Base-by-base conservation (phyloP, 2,329 filamentous ascomycete genomes). In the Fusarium fracticaudum region DNA sequence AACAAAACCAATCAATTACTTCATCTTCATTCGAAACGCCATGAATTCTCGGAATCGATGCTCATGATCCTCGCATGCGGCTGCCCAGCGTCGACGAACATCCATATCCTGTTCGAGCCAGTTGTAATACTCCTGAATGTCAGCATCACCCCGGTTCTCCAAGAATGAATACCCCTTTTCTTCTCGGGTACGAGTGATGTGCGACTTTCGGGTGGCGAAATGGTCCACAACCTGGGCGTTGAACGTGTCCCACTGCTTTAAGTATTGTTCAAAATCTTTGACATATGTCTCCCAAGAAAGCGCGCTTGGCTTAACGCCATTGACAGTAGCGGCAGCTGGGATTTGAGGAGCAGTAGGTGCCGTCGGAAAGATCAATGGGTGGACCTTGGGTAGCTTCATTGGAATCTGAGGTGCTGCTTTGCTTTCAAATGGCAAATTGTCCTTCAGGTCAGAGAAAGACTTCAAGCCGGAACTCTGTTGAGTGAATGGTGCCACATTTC, bases 51-150 rank as follows among this genome's bases (percentile, higher is more conserved):
- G 84, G 64, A 94, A 83, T 15, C 87, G 87, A 64, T 85, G 80
- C 65, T 89, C 86, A 77, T 95, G 92, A 68, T 86, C 86, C 48
- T 89, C 87, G 69, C 88, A 89, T 13, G 89, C 89, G 14, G 86
- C 80, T 37, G 83, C 82, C 91, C 92, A 94, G 64, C 87, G 86
- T 76, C 85, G 85, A 64, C 91, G 85, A 10, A 93, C 88, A 54
- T 85, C 84, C 72, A 90, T 87, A 78, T 95, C 93, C 80, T 93
- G 89, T 73, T 88, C 87, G 63, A 92, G 82, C 79, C 88, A 89
- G 43, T 83, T 83, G 66, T 90, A 80, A 79, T 94, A 94, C 63
- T 88, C 86, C 22, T 84, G 79, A 31, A 91, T 85, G 0, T 88
- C 90, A 3, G 75, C 72, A 44, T 87, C 83, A 31, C 86, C 80